A percentile compares a stretch with the other conserved stretches of the same genome.
Evolutionary conservation across 129 eudicot genomes (phyloP).

Genomic region (Tanacetum coccineum): DNA sequence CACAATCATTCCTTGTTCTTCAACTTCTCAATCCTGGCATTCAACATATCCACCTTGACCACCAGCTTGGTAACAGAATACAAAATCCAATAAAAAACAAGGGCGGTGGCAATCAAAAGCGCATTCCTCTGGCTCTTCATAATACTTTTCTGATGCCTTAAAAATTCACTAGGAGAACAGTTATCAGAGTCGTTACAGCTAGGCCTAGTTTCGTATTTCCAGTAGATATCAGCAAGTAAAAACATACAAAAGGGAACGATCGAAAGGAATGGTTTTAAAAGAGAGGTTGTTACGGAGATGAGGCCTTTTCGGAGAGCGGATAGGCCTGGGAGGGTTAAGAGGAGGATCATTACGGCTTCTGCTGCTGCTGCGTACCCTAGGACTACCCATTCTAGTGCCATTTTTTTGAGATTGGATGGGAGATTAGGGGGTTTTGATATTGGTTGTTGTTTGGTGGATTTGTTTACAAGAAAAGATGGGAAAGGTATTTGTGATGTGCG

Average conservation of each 20-base stretch:
- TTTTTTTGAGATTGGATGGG: constrained; percentile 1
- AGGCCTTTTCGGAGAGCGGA: constrained; percentile 66
- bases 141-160: constrained; percentile 86
- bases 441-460: too few species aligned
- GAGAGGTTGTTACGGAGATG: constrained; percentile 57
- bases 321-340: constrained; percentile 71
- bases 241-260: constrained; percentile 83
- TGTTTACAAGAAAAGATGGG: too few species aligned
- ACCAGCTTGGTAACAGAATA: constrained; percentile 68
- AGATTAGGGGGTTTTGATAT: too few species aligned
- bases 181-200: constrained; percentile 40
- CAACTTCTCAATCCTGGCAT: constrained; percentile 55
- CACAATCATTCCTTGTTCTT: constrained; percentile 50
- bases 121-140: constrained; percentile 94
- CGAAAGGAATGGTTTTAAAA: constrained; percentile 74
- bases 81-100: constrained; percentile 77
- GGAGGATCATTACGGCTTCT: constrained; percentile 77
- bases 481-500: too few species aligned
- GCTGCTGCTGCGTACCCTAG: constrained; percentile 88
- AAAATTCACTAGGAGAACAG: constrained; percentile 72
- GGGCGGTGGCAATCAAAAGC: constrained; percentile 63
- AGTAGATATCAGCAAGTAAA: constrained; percentile 68
- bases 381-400: constrained; percentile 93
- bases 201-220: constrained; percentile 89
- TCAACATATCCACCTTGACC: constrained; percentile 60